phyloP scores from a whole-genome alignment of 805 yeast species.

The Starmerella geochares region DNA sequence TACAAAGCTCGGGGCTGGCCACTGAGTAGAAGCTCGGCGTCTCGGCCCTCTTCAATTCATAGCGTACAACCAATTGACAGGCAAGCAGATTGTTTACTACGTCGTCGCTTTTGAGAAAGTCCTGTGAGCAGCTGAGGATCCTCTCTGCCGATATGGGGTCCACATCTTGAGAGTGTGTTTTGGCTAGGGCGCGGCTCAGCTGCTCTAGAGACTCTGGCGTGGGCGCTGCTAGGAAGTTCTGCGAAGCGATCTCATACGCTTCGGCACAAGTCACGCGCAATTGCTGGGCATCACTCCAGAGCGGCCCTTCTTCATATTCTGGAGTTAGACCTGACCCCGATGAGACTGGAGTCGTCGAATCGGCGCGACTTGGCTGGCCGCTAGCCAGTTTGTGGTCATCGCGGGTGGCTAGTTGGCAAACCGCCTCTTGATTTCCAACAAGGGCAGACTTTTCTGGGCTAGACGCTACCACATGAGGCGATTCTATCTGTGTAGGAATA shows the following conservation, averaged over 20 bases:
- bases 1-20: conserved; percentile 1
- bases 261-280: background rate
- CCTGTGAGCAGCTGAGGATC: background rate
- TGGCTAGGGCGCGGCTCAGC: conserved; percentile 3
- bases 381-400: too few species aligned
- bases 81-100: background rate
- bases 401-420: too few species aligned
- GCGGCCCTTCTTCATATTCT: background rate
- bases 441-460: background rate
- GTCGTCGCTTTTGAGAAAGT: background rate
- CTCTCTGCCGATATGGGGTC: conserved; percentile 3
- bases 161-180: conserved; percentile 4
- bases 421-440: background rate
- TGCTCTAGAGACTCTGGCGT: background rate
- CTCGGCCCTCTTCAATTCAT: conserved; percentile 1
- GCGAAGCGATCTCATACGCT: background rate
- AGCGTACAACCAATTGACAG: conserved; percentile 4
- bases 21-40: background rate
- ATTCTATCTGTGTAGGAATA: background rate
- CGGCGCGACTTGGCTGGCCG: too few species aligned
- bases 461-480: background rate
- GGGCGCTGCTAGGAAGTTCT: background rate
- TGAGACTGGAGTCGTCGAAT: background rate
- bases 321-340: background rate
- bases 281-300: background rate